Conservation (phyloP, 257 asterid species). For the Fraxinus americana region DNA sequence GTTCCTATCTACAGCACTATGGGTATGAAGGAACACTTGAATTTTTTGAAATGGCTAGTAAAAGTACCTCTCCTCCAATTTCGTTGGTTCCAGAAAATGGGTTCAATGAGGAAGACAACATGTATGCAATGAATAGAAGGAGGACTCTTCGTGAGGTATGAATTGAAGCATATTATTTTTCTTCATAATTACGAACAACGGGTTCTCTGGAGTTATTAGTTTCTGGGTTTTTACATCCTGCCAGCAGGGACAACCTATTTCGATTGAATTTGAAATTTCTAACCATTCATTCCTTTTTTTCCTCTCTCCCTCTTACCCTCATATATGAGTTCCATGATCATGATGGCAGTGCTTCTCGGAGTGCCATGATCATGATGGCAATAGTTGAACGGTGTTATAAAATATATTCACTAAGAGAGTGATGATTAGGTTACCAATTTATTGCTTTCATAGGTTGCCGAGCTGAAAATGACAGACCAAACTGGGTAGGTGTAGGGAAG, state of each 20-base stretch:
- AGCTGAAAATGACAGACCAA: not conserved
- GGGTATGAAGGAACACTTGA: conserved; percentile 90
- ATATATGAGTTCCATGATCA: not conserved
- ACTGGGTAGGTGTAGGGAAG: not conserved
- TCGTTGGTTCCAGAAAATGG: conserved; percentile 60
- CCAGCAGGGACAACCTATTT: not conserved
- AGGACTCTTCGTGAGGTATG: conserved; percentile 86
- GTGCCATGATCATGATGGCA: not conserved
- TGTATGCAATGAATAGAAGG: conserved; percentile 64
- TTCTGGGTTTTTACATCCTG: not conserved
- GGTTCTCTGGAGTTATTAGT: not conserved
- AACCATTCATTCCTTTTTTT: not conserved
- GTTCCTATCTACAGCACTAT: conserved; percentile 84
- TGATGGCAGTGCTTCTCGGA: not conserved
- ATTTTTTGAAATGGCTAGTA: conserved; percentile 64
- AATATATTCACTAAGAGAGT: not conserved
- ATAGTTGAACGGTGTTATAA: not conserved
- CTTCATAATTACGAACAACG: not conserved
- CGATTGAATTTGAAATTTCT: not conserved
- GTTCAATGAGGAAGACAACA: conserved; percentile 46
- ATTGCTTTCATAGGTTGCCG: not conserved
- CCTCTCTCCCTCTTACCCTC: not conserved
- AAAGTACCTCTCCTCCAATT: conserved; percentile 70
- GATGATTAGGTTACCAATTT: not conserved
- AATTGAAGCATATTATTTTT: conserved; percentile 25